Evolutionary conservation across 345 rosid species (phyloP).

Genomic region (Alliaria petiolata): DNA sequence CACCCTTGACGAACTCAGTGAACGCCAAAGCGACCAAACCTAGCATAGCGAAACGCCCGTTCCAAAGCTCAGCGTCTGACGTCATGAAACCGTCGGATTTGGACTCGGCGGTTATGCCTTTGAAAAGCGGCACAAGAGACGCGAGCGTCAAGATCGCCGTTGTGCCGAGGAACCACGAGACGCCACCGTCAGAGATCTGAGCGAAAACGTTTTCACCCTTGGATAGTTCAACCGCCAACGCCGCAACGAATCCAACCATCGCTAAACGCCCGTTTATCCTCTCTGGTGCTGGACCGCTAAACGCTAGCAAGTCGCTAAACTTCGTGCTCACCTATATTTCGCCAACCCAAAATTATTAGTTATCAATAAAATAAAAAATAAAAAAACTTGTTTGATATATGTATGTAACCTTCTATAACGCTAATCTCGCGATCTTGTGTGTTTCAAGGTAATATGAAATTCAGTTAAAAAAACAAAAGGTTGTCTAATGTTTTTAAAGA

Average conservation of each 20-base stretch:
- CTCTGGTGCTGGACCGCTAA: conserved; percentile 88
- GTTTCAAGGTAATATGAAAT: background rate
- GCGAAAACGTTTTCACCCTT: conserved; percentile 62
- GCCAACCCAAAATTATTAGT: background rate
- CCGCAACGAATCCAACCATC: conserved; percentile 79
- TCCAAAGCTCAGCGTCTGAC: conserved; percentile 79
- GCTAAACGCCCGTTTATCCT: conserved; percentile 89
- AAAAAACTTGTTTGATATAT: background rate
- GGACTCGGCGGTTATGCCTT: conserved; percentile 56
- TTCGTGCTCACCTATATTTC: conserved; percentile 46
- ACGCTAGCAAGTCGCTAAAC: conserved; percentile 59
- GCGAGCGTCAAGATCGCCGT: conserved; percentile 56
- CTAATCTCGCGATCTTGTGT: background rate
- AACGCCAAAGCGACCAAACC: conserved; percentile 75
- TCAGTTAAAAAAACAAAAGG: background rate
- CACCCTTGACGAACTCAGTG: conserved; percentile 69
- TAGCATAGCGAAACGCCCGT: conserved; percentile 79
- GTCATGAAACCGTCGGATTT: conserved; percentile 62
- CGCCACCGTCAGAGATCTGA: conserved; percentile 60
- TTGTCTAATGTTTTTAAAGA: background rate
- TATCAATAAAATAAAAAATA: background rate
- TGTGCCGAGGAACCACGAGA: conserved; percentile 56
- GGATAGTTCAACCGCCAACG: conserved; percentile 57
- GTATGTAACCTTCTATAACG: background rate
- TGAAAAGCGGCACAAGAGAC: conserved; percentile 54